phyloP scores from a whole-genome alignment of 495 filamentous ascomycete genomes.

The Podospora sp. region DNA sequence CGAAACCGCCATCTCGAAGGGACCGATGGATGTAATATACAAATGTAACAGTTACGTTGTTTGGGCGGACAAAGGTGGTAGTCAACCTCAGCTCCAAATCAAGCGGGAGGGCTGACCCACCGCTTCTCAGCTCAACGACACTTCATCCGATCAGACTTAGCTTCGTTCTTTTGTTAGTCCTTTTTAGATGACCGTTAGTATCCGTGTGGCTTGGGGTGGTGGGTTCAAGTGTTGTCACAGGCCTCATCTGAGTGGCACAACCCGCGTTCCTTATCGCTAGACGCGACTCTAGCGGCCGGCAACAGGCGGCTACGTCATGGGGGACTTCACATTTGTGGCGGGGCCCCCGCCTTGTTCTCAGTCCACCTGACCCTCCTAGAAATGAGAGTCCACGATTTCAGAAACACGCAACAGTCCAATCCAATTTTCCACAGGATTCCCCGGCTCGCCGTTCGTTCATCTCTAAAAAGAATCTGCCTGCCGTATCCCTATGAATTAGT shows the following conservation, averaged over 20 bases:
- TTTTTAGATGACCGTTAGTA: not conserved
- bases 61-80: not conserved
- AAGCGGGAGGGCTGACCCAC: not conserved
- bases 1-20: not conserved
- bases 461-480: not conserved
- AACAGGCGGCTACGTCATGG: conserved; percentile 19
- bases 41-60: not conserved
- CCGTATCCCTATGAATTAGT: not conserved
- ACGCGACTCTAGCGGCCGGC: not conserved
- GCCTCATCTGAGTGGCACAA: not conserved
- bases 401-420: not conserved
- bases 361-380: conserved; percentile 3
- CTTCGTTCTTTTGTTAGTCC: not conserved
- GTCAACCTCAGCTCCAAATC: not conserved
- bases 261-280: not conserved
- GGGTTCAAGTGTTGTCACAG: too few species aligned
- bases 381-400: not conserved
- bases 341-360: not conserved
- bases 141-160: not conserved
- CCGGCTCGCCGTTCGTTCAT: not conserved
- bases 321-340: not conserved
- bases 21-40: not conserved
- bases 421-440: not conserved
- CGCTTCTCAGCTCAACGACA: not conserved
- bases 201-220: conserved; percentile 1